Percentiles rank a stretch among this genome's conserved stretches.
phyloP scores from a whole-genome alignment of 2,329 filamentous ascomycete species.

The Colletotrichum simmondsii region DNA sequence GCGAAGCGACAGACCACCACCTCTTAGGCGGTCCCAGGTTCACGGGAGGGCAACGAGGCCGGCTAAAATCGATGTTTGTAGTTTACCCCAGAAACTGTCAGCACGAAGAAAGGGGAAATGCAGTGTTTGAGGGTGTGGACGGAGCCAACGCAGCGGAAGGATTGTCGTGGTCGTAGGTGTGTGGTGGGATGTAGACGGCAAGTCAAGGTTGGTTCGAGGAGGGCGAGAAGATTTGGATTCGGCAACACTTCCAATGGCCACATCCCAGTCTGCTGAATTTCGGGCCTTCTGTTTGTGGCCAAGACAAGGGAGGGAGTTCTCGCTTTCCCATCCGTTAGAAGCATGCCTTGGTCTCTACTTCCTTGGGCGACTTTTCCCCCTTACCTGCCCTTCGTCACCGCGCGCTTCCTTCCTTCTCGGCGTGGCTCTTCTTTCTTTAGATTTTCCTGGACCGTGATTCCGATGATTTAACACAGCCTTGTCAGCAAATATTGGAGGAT shows the following conservation, averaged over 20 bases:
- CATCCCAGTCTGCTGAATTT: background rate
- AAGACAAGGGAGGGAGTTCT: background rate
- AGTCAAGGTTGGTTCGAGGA: background rate
- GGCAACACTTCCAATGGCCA: background rate
- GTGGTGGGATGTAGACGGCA: background rate
- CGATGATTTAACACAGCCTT: background rate
- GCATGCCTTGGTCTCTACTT: too few relatives aligned
- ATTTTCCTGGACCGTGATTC: too few relatives aligned
- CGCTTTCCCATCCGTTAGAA: too few relatives aligned
- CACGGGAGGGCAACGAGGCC: constrained; percentile 9
- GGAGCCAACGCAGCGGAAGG: background rate
- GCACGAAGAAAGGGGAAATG: background rate
- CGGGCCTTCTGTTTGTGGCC: background rate
- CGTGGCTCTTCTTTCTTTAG: background rate
- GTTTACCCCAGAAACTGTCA: background rate
- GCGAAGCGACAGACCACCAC: background rate
- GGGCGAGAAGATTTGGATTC: background rate
- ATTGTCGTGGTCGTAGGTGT: background rate
- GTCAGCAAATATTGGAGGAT: background rate
- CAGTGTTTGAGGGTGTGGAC: background rate
- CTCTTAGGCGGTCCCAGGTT: constrained; percentile 6
- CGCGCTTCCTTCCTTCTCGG: background rate
- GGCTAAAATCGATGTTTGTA: constrained; percentile 21
- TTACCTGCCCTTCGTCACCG: too few relatives aligned
- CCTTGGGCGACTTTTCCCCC: too few relatives aligned